Conservation (phyloP, 1,284 basidiomycete species). For the Austroboletus olivaceoglutinosus region DNA sequence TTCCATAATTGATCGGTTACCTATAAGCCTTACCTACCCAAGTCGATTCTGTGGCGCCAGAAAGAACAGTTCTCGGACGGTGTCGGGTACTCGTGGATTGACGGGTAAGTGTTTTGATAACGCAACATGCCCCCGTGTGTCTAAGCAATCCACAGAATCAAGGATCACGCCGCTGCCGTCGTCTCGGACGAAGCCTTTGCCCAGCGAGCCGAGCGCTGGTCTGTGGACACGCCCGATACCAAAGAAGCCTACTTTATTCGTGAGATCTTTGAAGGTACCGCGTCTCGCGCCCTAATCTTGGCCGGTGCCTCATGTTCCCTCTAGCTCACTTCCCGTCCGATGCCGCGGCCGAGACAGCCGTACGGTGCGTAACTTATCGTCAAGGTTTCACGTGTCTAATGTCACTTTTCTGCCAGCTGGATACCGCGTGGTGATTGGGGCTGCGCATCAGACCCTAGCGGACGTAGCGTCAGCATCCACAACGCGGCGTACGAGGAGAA, state of each 20-base stretch:
- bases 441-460: constrained; percentile 91
- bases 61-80: constrained; percentile 99
- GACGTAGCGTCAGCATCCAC: constrained; percentile 94
- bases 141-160: constrained; percentile 59
- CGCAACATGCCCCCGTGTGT: not conserved
- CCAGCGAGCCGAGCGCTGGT: constrained; percentile 75
- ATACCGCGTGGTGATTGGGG: constrained; percentile 96
- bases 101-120: constrained; percentile 62
- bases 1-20: not conserved
- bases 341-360: constrained; percentile 89
- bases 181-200: constrained; percentile 86
- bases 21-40: constrained; percentile 85
- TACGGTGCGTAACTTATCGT: constrained; percentile 56
- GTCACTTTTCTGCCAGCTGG: constrained; percentile 54
- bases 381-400: constrained; percentile 10
- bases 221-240: constrained; percentile 86
- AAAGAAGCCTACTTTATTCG: constrained; percentile 98
- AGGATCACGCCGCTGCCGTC: constrained; percentile 75
- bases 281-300: too few species aligned
- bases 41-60: constrained; percentile 96
- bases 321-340: constrained; percentile 79
- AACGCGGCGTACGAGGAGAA: constrained; percentile 75
- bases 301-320: constrained; percentile 9
- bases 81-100: constrained; percentile 99
- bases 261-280: constrained; percentile 91